These are phyloP conservation scores for Carpinus viminea DNA, from an alignment of 306 rosid species.

Conservation along the genomic window DNA sequence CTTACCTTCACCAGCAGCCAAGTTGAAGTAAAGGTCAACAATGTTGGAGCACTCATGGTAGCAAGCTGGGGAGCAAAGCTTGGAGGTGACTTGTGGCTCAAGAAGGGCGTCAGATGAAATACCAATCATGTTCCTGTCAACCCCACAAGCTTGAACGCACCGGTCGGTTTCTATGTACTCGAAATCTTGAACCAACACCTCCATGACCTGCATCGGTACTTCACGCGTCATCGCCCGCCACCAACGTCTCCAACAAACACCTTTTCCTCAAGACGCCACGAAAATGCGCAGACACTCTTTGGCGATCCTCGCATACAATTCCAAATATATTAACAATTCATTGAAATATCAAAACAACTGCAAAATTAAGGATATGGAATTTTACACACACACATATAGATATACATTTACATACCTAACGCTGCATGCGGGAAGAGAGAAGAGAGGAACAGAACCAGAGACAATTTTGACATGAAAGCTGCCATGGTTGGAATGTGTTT, in stretches of 20 bases:
- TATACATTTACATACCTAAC: not conserved
- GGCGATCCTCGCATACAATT: constrained; percentile 62
- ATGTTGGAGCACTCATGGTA: constrained; percentile 74
- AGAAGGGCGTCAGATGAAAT: constrained; percentile 80
- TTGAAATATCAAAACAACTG: not conserved
- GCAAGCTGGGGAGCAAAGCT: constrained; percentile 71
- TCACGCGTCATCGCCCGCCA: constrained; percentile 34
- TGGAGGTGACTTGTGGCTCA: constrained; percentile 67
- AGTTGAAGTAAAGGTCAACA: constrained; percentile 69
- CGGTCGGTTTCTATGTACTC: constrained; percentile 63
- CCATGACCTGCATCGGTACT: constrained; percentile 70
- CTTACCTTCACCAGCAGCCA: constrained; percentile 73
- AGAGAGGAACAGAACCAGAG: too few species aligned
- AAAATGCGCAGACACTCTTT: constrained; percentile 58
- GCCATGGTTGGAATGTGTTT: too few species aligned
- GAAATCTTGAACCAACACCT: constrained; percentile 72
- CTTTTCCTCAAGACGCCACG: constrained; percentile 85
- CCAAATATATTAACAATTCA: not conserved
- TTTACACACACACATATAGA: too few species aligned
- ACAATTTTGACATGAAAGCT: too few species aligned
- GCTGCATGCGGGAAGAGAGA: too few species aligned
- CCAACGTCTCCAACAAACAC: constrained; percentile 67
- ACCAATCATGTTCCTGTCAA: constrained; percentile 66
- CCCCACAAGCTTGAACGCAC: constrained; percentile 75
- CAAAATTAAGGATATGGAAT: too few species aligned